A percentile compares a stretch with the other conserved stretches of the same genome.
These are phyloP conservation scores for Hibiscus trionum DNA, from an alignment of 345 rosid species.

Conservation along the genomic window DNA sequence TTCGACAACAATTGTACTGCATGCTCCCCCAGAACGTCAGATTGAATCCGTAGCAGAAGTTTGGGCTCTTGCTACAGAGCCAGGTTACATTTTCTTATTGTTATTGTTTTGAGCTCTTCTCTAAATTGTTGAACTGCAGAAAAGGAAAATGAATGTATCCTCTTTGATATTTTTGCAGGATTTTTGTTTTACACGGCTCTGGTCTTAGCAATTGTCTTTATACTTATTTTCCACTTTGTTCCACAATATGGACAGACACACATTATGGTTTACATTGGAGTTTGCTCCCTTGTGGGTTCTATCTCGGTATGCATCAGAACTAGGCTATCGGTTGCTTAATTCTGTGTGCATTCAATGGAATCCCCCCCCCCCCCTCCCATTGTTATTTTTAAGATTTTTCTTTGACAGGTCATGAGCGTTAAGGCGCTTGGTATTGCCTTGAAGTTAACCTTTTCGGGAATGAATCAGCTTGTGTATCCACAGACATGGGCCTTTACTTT, in stretches of 20 bases:
- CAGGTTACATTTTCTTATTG: slow-evolving; percentile 39
- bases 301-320: slow-evolving; percentile 60
- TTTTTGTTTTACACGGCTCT: slow-evolving; percentile 77
- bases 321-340: not conserved
- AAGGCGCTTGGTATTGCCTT: slow-evolving; percentile 78
- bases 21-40: slow-evolving; percentile 94
- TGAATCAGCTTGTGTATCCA: slow-evolving; percentile 16
- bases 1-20: slow-evolving; percentile 86
- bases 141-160: not conserved
- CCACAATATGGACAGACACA: slow-evolving; percentile 92
- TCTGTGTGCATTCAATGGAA: not conserved
- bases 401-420: slow-evolving; percentile 74
- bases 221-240: slow-evolving; percentile 56
- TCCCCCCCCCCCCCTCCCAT: not conserved
- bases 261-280: slow-evolving; percentile 87
- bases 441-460: slow-evolving; percentile 72
- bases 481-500: slow-evolving; percentile 52
- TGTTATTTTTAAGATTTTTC: not conserved
- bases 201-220: slow-evolving; percentile 57
- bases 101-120: not conserved
- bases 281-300: slow-evolving; percentile 95
- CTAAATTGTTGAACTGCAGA: not conserved
- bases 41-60: slow-evolving; percentile 83
- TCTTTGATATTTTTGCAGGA: slow-evolving; percentile 40
- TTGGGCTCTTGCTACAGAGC: slow-evolving; percentile 98